Base-by-base conservation (phyloP, 148 eudicot genomes). In the Pharnaceum exiguum region DNA sequence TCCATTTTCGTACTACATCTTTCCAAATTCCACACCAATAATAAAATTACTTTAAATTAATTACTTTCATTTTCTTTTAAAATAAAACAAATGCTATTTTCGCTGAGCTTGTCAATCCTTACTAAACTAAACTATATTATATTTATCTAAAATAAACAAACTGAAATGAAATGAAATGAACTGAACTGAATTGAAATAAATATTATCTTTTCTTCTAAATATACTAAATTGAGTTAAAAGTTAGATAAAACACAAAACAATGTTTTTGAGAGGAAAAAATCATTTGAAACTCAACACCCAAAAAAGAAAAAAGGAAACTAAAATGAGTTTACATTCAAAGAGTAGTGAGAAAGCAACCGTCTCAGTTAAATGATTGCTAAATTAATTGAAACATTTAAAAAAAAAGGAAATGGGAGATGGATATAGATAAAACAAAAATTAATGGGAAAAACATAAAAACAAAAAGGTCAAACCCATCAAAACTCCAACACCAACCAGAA, bases 331-430 rank as follows among this genome's bases (percentile, higher is more conserved):
- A 21, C 22, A 25, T 21, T 23, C 45, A 36, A 26, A 35, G 22
- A 63, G 52, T 60, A 60, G 72, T 51, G 58, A 30, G 52, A 44
- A 46, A 37, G 58, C 57, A 78, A 82, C 71, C 83, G 77, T 75
- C 68, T 47, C 42, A 56, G 46, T 51, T 66, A 63, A 77, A 59
- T 57, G 11, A 31, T 35, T 54, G 28, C 29, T 29, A 65, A 33
- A 44, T 35, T 12, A 6, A 35, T 12, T 35, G 7, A 7, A 6
- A 6, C 38, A 6, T 12, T 35, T 6, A 6, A 7, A 12, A 6
- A 7, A 7, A 12, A 7, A 7, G 38, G 38, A 6, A 29, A 28
- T 23, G 7, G 24, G 21, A 17, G 10, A n/a, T n/a, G n/a, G n/a
- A n/a, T n/a, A n/a, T 3, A 22, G 12, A 27, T 2, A 39, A 39